Conservation (phyloP, 1,139 yeast genomes). For the Eremothecium coryli region DNA sequence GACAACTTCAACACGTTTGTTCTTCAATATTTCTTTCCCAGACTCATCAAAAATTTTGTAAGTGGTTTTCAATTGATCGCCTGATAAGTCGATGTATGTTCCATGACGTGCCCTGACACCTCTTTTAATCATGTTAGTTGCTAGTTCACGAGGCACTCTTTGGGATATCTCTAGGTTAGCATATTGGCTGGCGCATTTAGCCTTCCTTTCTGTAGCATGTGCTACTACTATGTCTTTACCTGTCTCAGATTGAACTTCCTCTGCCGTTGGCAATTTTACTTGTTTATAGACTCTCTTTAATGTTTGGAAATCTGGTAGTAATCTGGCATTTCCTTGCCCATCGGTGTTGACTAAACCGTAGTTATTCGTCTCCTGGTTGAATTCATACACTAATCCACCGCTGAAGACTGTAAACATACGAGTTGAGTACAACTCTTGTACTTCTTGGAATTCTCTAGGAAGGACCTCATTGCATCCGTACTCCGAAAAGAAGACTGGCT, state of each 20-base stretch:
- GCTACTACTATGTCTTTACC: conserved; percentile 6
- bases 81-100: conserved; percentile 37
- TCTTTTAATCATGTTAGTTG: conserved; percentile 36
- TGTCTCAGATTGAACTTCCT: conserved; percentile 7
- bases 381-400: conserved; percentile 92
- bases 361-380: conserved; percentile 76
- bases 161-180: conserved; percentile 43
- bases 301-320: conserved; percentile 46
- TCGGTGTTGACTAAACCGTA: conserved; percentile 74
- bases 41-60: conserved; percentile 15
- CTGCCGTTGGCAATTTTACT: conserved; percentile 26
- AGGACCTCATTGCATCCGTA: conserved; percentile 81
- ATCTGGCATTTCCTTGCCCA: conserved; percentile 44
- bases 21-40: conserved; percentile 10
- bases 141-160: conserved; percentile 43
- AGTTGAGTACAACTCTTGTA: conserved; percentile 55
- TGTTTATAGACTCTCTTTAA: conserved; percentile 42
- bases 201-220: conserved; percentile 6
- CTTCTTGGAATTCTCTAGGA: conserved; percentile 78
- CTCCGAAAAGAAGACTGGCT: conserved; percentile 85
- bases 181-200: conserved; percentile 38
- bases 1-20: conserved; percentile 6
- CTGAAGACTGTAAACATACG: conserved; percentile 76
- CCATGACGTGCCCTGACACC: conserved; percentile 45
- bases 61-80: conserved; percentile 19